phyloP scores from a whole-genome alignment of 2,329 filamentous ascomycete genomes.

The Phyllosticta citrichinensis region DNA sequence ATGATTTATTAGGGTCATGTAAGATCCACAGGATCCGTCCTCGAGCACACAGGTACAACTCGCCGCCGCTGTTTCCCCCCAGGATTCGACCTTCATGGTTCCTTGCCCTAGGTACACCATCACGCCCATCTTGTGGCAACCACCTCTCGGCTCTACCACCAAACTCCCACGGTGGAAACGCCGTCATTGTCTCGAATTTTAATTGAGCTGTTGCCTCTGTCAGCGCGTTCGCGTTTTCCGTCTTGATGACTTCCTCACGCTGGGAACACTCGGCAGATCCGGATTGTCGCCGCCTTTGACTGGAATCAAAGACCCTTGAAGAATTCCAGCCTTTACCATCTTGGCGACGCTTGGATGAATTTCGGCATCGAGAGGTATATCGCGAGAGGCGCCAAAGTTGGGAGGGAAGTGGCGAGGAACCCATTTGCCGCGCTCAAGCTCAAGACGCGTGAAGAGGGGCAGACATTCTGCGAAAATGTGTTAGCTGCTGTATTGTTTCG shows the following conservation, averaged over 20 bases:
- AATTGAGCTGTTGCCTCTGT: background rate
- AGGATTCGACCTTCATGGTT: background rate
- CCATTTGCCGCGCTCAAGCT: slow-evolving; percentile 27
- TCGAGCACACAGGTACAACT: background rate
- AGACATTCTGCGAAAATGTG: slow-evolving; percentile 21
- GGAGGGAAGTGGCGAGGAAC: slow-evolving; percentile 25
- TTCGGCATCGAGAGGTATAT: slow-evolving; percentile 22
- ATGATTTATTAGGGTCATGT: background rate
- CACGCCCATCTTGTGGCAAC: background rate
- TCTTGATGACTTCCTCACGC: background rate
- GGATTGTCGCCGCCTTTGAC: background rate
- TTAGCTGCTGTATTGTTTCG: slow-evolving; percentile 13
- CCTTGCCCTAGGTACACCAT: background rate
- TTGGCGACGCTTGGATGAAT: slow-evolving; percentile 22
- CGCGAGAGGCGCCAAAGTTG: slow-evolving; percentile 24
- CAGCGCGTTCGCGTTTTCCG: background rate
- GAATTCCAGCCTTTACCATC: slow-evolving; percentile 11
- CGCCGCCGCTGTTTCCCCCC: background rate
- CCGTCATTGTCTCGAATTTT: background rate
- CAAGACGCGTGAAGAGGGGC: slow-evolving; percentile 27
- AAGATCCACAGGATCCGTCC: background rate
- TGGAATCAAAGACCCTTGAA: slow-evolving; percentile 6
- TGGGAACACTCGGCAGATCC: background rate
- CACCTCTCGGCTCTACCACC: background rate
- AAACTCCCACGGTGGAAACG: background rate